Percentiles rank a stretch among this genome's conserved stretches.
phyloP scores from a whole-genome alignment of 441 rosid species.

The Gossypium davidsonii region DNA sequence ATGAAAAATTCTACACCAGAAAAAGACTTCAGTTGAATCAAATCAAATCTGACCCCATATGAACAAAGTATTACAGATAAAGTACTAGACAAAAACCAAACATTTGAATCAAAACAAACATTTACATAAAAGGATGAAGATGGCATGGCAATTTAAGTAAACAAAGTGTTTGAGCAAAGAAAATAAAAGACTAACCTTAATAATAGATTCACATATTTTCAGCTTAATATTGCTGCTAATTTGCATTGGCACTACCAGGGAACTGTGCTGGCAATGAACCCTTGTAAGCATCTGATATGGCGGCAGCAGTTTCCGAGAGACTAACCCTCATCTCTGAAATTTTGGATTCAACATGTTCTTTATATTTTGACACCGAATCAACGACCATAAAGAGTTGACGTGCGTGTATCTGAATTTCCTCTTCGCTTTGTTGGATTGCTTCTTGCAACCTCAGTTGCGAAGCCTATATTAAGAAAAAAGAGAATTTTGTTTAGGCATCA shows the following conservation, averaged over 20 bases:
- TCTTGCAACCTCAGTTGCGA: slow-evolving; percentile 51
- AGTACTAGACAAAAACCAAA: neutral
- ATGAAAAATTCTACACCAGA: neutral
- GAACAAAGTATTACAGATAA: neutral
- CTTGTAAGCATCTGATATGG: slow-evolving; percentile 45
- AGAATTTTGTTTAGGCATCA: neutral
- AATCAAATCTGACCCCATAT: neutral
- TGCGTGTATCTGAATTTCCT: slow-evolving; percentile 49
- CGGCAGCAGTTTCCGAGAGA: slow-evolving; percentile 43
- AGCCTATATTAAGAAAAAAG: slow-evolving; percentile 21
- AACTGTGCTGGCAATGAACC: slow-evolving; percentile 29
- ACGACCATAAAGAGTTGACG: slow-evolving; percentile 49
- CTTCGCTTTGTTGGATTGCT: slow-evolving; percentile 43
- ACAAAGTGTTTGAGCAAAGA: neutral
- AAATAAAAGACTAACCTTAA: neutral
- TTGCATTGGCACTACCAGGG: slow-evolving; percentile 8
- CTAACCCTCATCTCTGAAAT: slow-evolving; percentile 42
- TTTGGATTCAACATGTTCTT: slow-evolving; percentile 53
- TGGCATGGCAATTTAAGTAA: neutral
- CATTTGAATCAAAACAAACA: neutral
- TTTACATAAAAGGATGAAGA: neutral
- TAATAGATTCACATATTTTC: neutral
- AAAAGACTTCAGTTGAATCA: neutral
- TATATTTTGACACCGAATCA: slow-evolving; percentile 64
- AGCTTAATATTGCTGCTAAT: neutral